Evolutionary conservation across 169 alveolate species (phyloP), one percentile per base, ranked within the genome.

Genomic region (Cryptosporidium felis): DNA sequence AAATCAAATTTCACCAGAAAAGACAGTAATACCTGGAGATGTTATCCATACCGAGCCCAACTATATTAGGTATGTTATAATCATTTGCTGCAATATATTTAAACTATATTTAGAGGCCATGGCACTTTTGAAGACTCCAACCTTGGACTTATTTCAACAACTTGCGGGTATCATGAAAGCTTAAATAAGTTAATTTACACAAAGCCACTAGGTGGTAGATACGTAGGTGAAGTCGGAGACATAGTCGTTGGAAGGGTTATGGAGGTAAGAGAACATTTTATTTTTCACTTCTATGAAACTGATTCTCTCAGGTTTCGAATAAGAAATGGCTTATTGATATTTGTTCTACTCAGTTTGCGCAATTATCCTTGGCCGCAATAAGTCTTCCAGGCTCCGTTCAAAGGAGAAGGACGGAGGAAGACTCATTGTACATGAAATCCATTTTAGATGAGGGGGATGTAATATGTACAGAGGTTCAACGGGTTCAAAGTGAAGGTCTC

Each of bases 391-490:
- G 94, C 38, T 94, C 96, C 5, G 94, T 94, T 45, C 95, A 94
- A 62, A 90, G 98, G 60, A 90, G 96, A 47, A 88, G 96, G 82
- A 61, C 92, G 62, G 97, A 95, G 63, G 97, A 96, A 62, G 98
- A 96, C 80, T 94, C 94, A 62, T 89, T 92, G 81, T 92, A 94
- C 62, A 96, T 96, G 98, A 92, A 95, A 62, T 91, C 91, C 49
- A 90, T 91, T 62, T 95, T 94, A 80, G 92, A 90, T 82, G 96
- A 95, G 44, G 92, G 92, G 47, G 97, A 96, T 80, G 91, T 95
- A 44, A 92, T 96, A 30, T 93, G 97, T 66, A 96, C 97, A 42
- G 98, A 96, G 74, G 96, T 96, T 3, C 97, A 95, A 80, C 91
- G 96, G 53, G 81, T 95, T 18, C 89, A 90, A 90, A 62, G 88